Evolutionary conservation across 2,329 filamentous ascomycete genomes (phyloP).

Genomic region (Xylariaceae sp.): DNA sequence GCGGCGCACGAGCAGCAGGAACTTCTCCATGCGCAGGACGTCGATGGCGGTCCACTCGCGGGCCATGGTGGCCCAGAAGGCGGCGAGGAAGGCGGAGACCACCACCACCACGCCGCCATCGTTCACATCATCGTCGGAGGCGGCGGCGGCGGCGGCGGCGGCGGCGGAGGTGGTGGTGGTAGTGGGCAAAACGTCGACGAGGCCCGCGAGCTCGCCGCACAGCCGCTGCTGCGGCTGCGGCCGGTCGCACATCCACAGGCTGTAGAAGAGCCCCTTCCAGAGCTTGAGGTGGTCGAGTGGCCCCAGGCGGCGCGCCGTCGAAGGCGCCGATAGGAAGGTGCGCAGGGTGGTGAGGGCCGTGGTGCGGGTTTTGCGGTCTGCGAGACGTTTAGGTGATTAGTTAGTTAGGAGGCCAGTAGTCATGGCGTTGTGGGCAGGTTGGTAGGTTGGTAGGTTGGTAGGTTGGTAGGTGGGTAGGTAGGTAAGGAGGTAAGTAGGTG

Average conservation of each 20-base stretch:
- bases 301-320: slow-evolving; percentile 56
- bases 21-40: slow-evolving; percentile 86
- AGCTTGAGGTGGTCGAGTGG: slow-evolving; percentile 79
- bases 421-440: background rate
- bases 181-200: slow-evolving; percentile 63
- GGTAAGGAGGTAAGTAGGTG: too few species aligned
- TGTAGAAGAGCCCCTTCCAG: slow-evolving; percentile 94
- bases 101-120: slow-evolving; percentile 37
- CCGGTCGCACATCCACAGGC: slow-evolving; percentile 91
- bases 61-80: slow-evolving; percentile 72
- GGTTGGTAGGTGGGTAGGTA: too few species aligned
- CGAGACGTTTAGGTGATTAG: background rate
- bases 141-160: too few species aligned
- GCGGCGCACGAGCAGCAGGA: slow-evolving; percentile 79
- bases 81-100: slow-evolving; percentile 58
- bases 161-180: background rate
- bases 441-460: background rate
- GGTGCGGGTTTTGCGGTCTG: slow-evolving; percentile 78
- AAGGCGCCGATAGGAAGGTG: slow-evolving; percentile 70
- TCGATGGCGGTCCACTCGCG: slow-evolving; percentile 73
- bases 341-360: slow-evolving; percentile 76
- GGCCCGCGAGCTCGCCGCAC: slow-evolving; percentile 72
- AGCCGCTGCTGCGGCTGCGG: slow-evolving; percentile 85
- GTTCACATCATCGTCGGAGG: slow-evolving; percentile 7
- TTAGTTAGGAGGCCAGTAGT: background rate